phyloP scores from a whole-genome alignment of 1,139 yeast species.

The Saccharomyces hybrid region DNA sequence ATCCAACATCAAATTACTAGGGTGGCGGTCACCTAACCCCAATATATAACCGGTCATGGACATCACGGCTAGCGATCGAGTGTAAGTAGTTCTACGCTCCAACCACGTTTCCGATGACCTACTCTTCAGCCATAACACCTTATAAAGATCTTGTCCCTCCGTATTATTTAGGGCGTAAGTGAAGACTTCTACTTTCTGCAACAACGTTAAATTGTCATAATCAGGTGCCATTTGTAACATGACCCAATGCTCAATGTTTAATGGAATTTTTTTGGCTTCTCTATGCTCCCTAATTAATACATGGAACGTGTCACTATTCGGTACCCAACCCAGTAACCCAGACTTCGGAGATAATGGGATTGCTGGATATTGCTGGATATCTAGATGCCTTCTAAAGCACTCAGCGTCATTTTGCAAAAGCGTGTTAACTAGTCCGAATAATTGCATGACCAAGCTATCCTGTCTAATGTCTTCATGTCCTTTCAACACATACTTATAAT shows the following conservation, averaged over 20 bases:
- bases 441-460: constrained; percentile 95
- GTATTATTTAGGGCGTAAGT: constrained; percentile 94
- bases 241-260: constrained; percentile 89
- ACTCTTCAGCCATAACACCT: constrained; percentile 92
- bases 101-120: constrained; percentile 97
- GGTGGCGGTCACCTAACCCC: constrained; percentile 97
- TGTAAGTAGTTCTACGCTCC: constrained; percentile 92
- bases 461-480: constrained; percentile 99
- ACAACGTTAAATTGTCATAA: constrained; percentile 77
- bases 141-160: constrained; percentile 90
- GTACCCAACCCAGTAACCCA: constrained; percentile 97
- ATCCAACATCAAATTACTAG: constrained; percentile 92
- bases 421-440: constrained; percentile 92
- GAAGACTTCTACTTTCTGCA: constrained; percentile 94
- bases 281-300: constrained; percentile 86
- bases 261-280: constrained; percentile 78
- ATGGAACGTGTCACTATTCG: constrained; percentile 94
- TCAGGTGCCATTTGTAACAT: constrained; percentile 99
- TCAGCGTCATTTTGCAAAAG: constrained; percentile 85
- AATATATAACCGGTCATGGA: constrained; percentile 96
- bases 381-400: constrained; percentile 91
- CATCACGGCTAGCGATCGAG: constrained; percentile 95
- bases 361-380: constrained; percentile 85
- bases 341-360: constrained; percentile 94
- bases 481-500: constrained; percentile 71